These are phyloP conservation scores for Tetracladium setigerum DNA, from an alignment of 495 filamentous ascomycete species.

Conservation along the genomic window DNA sequence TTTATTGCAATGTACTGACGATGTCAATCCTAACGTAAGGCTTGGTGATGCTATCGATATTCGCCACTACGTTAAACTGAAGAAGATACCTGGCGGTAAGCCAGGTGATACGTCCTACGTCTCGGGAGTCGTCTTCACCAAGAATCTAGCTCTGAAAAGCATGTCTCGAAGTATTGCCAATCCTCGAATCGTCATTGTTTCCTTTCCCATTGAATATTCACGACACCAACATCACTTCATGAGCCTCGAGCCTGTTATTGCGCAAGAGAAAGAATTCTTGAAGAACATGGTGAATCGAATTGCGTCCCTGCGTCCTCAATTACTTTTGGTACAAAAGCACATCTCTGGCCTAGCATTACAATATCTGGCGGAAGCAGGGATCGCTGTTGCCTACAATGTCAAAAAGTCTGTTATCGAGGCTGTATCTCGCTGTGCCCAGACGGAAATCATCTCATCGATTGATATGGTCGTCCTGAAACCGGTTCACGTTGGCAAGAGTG, in stretches of 20 bases:
- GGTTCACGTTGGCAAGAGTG: constrained; percentile 69
- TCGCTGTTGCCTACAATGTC: constrained; percentile 91
- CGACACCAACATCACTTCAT: constrained; percentile 92
- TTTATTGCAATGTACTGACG: constrained; percentile 82
- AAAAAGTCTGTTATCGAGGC: constrained; percentile 93
- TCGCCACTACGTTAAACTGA: constrained; percentile 96
- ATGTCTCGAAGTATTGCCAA: constrained; percentile 83
- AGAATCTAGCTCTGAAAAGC: constrained; percentile 90
- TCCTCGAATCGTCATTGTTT: constrained; percentile 85
- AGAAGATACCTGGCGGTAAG: constrained; percentile 84
- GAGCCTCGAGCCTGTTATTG: constrained; percentile 95
- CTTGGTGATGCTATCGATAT: constrained; percentile 93
- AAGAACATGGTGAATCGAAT: constrained; percentile 92
- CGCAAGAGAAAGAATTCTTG: constrained; percentile 92
- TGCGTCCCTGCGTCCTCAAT: constrained; percentile 68
- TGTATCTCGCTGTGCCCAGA: constrained; percentile 83
- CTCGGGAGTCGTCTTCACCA: constrained; percentile 92
- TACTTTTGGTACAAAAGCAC: constrained; percentile 83
- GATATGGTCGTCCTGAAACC: constrained; percentile 84
- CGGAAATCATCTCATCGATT: constrained; percentile 87
- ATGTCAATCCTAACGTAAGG: constrained; percentile 88
- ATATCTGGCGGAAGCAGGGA: constrained; percentile 77
- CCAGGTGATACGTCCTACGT: constrained; percentile 92
- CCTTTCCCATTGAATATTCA: constrained; percentile 94
- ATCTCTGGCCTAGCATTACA: constrained; percentile 87